phyloP scores from a whole-genome alignment of 1,284 basidiomycete species.

The Neonothopanus nambi region DNA sequence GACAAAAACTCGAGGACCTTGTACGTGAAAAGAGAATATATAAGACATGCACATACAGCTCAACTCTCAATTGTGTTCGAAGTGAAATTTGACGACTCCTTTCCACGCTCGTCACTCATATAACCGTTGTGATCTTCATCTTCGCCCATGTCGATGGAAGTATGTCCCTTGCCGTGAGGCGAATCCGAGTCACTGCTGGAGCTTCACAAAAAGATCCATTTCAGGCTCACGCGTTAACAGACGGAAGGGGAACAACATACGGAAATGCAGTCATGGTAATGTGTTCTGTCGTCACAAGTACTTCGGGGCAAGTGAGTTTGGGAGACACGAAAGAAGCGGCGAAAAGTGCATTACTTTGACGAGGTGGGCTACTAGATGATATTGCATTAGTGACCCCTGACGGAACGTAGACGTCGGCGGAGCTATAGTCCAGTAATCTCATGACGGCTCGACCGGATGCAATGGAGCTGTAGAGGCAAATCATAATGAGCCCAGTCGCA shows the following conservation, averaged over 20 bases:
- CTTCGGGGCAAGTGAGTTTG: constrained; percentile 46
- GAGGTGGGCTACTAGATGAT: constrained; percentile 9
- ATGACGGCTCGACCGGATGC: constrained; percentile 69
- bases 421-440: constrained; percentile 54
- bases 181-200: constrained; percentile 3
- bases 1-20: too few species aligned
- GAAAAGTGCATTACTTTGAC: constrained; percentile 1
- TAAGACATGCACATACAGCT: too few species aligned
- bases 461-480: constrained; percentile 44
- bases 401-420: constrained; percentile 47
- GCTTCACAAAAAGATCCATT: neutral
- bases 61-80: too few species aligned
- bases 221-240: neutral
- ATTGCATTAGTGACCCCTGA: constrained; percentile 27
- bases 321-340: constrained; percentile 21
- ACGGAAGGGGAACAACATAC: constrained; percentile 1
- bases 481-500: neutral
- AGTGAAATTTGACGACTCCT: neutral
- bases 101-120: neutral
- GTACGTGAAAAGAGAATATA: too few species aligned
- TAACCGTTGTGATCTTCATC: neutral
- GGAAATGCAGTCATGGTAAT: constrained; percentile 45
- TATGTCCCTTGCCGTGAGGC: constrained; percentile 4
- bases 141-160: neutral
- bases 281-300: constrained; percentile 60